phyloP scores from a whole-genome alignment of 129 eudicot genomes.

The Flaveria trinervia region DNA sequence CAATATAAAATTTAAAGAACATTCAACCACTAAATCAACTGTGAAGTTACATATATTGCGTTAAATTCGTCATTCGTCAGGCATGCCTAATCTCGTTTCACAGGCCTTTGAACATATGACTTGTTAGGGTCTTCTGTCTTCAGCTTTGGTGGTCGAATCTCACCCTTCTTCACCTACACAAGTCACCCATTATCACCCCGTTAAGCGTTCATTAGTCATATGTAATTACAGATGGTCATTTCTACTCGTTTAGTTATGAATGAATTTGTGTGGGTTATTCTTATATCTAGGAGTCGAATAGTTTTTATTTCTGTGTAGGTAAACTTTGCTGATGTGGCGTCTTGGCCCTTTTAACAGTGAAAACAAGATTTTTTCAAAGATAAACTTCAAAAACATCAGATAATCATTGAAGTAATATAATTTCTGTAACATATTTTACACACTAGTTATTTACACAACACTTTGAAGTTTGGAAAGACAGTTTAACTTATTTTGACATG shows the following conservation, averaged over 20 bases:
- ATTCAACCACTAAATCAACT: slow-evolving; percentile 9
- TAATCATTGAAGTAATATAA: neutral
- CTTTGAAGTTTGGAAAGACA: neutral
- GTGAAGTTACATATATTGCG: slow-evolving; percentile 22
- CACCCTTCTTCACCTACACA: slow-evolving; percentile 87
- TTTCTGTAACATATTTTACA: neutral
- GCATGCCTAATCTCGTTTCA: slow-evolving; percentile 58
- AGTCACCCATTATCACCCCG: neutral
- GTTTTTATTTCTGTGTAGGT: no score
- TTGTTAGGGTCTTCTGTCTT: slow-evolving; percentile 99
- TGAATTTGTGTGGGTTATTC: neutral
- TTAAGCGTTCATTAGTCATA: neutral
- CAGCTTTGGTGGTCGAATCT: slow-evolving; percentile 92
- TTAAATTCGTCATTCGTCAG: neutral
- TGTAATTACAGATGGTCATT: neutral
- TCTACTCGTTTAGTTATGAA: neutral
- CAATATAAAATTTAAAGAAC: slow-evolving; percentile 23
- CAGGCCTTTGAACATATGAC: slow-evolving; percentile 96
- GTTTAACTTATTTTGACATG: neutral
- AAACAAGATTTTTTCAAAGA: no score
- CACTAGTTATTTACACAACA: neutral
- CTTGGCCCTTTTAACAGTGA: no score
- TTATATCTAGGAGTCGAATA: neutral
- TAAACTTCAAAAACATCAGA: neutral
- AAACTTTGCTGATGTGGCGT: no score